Base-by-base conservation (phyloP, 1,284 basidiomycete genomes). In the Boletellus sp. region DNA sequence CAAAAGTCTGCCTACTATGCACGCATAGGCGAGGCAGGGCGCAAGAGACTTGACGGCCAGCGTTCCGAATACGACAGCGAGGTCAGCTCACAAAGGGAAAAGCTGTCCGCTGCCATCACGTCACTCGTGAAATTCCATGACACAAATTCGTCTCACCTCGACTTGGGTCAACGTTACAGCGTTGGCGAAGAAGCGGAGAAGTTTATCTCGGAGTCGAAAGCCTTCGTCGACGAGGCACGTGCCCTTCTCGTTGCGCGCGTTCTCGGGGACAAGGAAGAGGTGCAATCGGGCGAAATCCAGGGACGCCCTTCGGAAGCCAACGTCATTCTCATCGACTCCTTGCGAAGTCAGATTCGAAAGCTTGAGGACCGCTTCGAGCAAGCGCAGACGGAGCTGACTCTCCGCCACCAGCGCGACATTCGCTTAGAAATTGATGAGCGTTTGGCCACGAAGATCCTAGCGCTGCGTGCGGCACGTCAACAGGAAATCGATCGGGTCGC, bases 321-420 rank as follows among this genome's bases (percentile, higher is more conserved):
- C 5, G 3, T 22, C 8, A 13, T 41, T 25, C 16, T 16, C 8
- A 21, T 49, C 6, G 47, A 55, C 25, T 36, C 48, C 5, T 36
- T 68, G 33, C 54, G 25, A 43, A 43, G 11, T 33, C 53, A 35
- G 19, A 22, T 68, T 5, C 53, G 27, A 26, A 41, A 60, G 13
- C 50, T 67, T 9, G 64, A 59, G 36, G 57, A 66, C 22, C 57
- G 57, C 20, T 44, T 68, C 10, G 66, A 64, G n/a, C 63, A 67
- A 41, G 49, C 60, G 4, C 59, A 58, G 10, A 53, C 64, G 8
- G 61, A 64, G 20, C 40, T 68, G 14, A 64, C 66, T 21, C 49
- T 68, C 25, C 52, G 48, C 25, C 56, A 40, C 36, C 57, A 32
- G 19, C 41, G 39, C 21, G 50, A 64, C 20, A 50, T 64, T 14